These are phyloP conservation scores for Trametes cinnabarina DNA, from an alignment of 768 basidiomycete species.

Conservation along the genomic window DNA sequence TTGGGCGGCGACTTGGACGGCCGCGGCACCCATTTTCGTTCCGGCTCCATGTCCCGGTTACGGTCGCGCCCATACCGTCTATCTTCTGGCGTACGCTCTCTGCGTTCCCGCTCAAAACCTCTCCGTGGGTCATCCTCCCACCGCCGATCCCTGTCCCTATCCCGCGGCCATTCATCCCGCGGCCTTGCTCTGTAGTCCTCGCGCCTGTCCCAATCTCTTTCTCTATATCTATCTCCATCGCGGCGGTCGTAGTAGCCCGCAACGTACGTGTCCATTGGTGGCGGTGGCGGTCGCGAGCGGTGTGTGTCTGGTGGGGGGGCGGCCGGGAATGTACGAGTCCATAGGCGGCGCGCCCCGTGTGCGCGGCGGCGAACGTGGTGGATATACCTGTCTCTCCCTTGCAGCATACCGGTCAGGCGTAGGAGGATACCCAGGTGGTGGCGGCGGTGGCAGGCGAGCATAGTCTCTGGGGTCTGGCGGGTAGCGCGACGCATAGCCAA, in stretches of 20 bases:
- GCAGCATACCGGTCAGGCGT: constrained; percentile 13
- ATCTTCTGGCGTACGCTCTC: constrained; percentile 8
- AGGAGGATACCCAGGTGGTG: constrained; percentile 8
- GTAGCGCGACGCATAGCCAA: constrained; percentile 25
- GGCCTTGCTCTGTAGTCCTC: constrained; percentile 16
- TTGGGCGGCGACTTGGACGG: constrained; percentile 26
- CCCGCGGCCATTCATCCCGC: constrained; percentile 9
- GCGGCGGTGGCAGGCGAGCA: constrained; percentile 19
- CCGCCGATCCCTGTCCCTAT: constrained; percentile 5
- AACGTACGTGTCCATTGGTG: constrained; percentile 15
- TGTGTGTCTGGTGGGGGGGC: constrained; percentile 12
- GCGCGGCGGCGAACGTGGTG: constrained; percentile 23
- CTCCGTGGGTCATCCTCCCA: constrained; percentile 10
- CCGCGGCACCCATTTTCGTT: constrained; percentile 22
- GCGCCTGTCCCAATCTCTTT: constrained; percentile 23
- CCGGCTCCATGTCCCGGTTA: constrained; percentile 7
- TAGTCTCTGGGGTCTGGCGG: constrained; percentile 25
- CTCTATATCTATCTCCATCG: constrained; percentile 22
- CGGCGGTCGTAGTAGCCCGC: constrained; percentile 20
- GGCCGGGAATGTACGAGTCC: constrained; percentile 24
- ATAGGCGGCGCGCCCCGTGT: constrained; percentile 8
- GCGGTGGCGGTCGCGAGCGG: constrained; percentile 13
- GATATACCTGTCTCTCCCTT: constrained; percentile 22
- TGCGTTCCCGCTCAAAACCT: not conserved
- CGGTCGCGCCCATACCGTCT: constrained; percentile 16